phyloP scores from a whole-genome alignment of 2,329 filamentous ascomycete genomes.

The Stemphylium lycopersici region DNA sequence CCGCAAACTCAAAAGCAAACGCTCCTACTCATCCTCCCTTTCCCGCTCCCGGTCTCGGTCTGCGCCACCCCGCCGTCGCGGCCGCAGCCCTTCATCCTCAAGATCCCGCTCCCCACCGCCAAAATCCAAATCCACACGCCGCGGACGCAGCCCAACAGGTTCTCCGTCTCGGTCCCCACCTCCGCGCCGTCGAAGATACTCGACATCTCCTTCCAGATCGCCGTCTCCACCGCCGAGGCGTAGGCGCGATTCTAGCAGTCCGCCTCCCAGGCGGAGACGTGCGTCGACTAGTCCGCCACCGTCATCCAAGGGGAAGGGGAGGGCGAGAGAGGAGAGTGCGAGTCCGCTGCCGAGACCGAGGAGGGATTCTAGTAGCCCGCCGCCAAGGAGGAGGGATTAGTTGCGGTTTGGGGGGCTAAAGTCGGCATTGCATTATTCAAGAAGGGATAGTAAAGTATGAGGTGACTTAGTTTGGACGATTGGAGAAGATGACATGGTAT shows the following conservation, averaged over 20 bases:
- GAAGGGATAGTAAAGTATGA: background rate
- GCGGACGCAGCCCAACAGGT: constrained; percentile 21
- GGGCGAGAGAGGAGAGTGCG: constrained; percentile 2
- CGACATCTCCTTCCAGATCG: constrained; percentile 1
- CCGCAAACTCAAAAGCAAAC: constrained; percentile 25
- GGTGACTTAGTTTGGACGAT: background rate
- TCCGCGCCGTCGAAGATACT: constrained; percentile 8
- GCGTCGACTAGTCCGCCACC: constrained; percentile 4
- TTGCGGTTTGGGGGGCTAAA: background rate
- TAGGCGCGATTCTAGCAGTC: constrained; percentile 9
- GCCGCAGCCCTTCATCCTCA: constrained; percentile 28
- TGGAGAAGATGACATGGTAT: background rate
- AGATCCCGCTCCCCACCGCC: constrained; percentile 26
- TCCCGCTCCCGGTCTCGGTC: constrained; percentile 31
- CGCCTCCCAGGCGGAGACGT: background rate
- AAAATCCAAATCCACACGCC: constrained; percentile 17
- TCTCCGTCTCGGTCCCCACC: constrained; percentile 15
- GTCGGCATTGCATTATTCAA: no score
- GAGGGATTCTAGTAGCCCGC: constrained; percentile 9
- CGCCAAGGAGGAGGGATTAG: constrained; percentile 6
- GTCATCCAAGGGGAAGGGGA: background rate
- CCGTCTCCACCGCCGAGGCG: constrained; percentile 6
- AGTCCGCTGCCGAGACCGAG: constrained; percentile 1
- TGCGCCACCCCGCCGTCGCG: constrained; percentile 31
- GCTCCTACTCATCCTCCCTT: constrained; percentile 30